Base-by-base conservation (phyloP, 1,284 basidiomycete genomes). In the Amylostereum chailletii region DNA sequence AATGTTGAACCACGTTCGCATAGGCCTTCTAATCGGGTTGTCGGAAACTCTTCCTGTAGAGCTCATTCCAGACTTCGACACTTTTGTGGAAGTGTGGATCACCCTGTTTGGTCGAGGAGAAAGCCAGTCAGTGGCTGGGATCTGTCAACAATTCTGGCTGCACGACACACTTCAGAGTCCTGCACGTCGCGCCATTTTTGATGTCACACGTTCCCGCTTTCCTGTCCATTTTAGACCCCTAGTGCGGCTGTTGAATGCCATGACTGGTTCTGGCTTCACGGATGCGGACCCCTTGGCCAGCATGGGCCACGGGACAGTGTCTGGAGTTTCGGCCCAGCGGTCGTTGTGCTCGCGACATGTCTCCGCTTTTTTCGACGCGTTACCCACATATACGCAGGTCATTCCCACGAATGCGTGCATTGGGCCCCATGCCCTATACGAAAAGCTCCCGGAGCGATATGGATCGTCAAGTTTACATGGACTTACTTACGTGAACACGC, bases 61-160 rank as follows among this genome's bases (percentile, higher is more conserved):
- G 62, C 65, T 77, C 4, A 75, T 90, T 31, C 78, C 84, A 1
- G 79, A 87, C 53, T 86, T 88, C 53, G 80, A 87, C 19, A 71
- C 68, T 0, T 71, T 94, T 11, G 72, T 90, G 33, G 78, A 86
- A 47, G 79, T 89, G 2, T 93, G 90, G 86, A 77, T 86, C 45
- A 76, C 83, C 0, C 71, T 93, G 3, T 94, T 90, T 55, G 86
- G 87, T 10, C 76, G 86, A 40, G 87, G 86, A 53, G 86, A 91
- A 57, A 75, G 75, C 46, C 69, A 71, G 30, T 78, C 83, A 5
- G 74, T 89, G n/a, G 71, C 74, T 27, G 76, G 76, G 4, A 82
- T 92, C 53, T 90, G 86, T 58, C 71, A 75, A 31, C 88, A 93
- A 60, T 90, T 80, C 61, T 90, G 89, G 88, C 74, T 78, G 48